Evolutionary conservation across 192 early-diverging fungal genomes (phyloP).

Genomic region (Rhizophagus clarus): DNA sequence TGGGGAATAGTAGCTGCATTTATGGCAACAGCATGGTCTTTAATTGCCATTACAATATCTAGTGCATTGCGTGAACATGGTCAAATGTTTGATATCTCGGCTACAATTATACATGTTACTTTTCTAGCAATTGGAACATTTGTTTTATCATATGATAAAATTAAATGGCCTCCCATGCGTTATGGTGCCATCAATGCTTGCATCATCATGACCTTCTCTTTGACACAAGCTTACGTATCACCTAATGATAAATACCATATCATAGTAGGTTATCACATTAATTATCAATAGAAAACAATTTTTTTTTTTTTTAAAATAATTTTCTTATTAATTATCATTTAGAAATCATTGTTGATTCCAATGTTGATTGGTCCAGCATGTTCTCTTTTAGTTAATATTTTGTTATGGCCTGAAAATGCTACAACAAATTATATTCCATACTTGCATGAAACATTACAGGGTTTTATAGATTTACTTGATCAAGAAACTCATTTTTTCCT

Average conservation of each 20-base stretch:
- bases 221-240: not conserved
- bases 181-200: constrained; percentile 15
- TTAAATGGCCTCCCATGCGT: constrained; percentile 26
- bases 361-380: constrained; percentile 17
- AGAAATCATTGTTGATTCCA: constrained; percentile 14
- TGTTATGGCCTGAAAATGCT: constrained; percentile 24
- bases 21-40: not conserved
- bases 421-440: constrained; percentile 25
- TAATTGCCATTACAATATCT: not conserved
- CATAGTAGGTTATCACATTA: not conserved
- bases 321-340: not conserved
- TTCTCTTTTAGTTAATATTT: constrained; percentile 5
- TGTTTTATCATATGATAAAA: constrained; percentile 26
- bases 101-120: not conserved
- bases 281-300: not conserved
- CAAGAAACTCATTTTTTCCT: constrained; percentile 25
- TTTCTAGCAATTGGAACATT: constrained; percentile 22
- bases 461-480: constrained; percentile 25
- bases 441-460: constrained; percentile 8
- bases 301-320: too few species aligned
- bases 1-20: constrained; percentile 11
- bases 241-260: not conserved
- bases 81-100: not conserved
- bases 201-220: constrained; percentile 8
- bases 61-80: not conserved